Base-by-base conservation (phyloP, 306 rosid genomes). In the Vigna unguiculata region DNA sequence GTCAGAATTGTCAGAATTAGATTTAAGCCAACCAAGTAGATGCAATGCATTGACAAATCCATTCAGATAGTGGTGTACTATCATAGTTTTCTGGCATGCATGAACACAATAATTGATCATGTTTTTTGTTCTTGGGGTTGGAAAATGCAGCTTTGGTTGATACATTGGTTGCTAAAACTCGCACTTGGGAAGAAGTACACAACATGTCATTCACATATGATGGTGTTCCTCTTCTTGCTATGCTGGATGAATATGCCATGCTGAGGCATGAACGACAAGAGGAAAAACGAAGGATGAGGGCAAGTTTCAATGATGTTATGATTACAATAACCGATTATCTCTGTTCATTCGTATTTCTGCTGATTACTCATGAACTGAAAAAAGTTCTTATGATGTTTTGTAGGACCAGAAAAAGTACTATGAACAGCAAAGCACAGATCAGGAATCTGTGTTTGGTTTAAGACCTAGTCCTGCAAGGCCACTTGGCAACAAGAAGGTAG, bases 201-300 rank as follows among this genome's bases (percentile, higher is more conserved):
- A 80, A 84, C 74, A 81, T 87, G n/a, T 80, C 97, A 65, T 93
- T 91, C 69, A 78, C 87, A 7, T 93, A 93, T 43, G 98, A 91
- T 7, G 93, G 98, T 32, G 97, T 93, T 76, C 97, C 98, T 20
- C 98, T 93, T 49, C 96, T 91, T 58, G 98, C 98, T 40, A 93
- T 93, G 98, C 86, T 93, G 36, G 98, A 93, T 75, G 98, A 93
- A 70, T 93, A 93, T 78, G 92, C 96, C 76, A 88, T 93, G 90
- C 96, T 93, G 40, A 86, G 97, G 86, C 98, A 93, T 64, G 97
- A 93, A 67, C 81, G 97, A 61, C 97, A 90, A 80, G 98, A 91
- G 82, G 97, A 93, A 69, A 93, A 90, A 69, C 89, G 97, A 80
- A 90, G 93, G 83, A 19, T 81, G 86, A 87, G 87, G 89, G 98